Base-by-base conservation (phyloP, 148 eudicot genomes). In the Agrostemma githago region DNA sequence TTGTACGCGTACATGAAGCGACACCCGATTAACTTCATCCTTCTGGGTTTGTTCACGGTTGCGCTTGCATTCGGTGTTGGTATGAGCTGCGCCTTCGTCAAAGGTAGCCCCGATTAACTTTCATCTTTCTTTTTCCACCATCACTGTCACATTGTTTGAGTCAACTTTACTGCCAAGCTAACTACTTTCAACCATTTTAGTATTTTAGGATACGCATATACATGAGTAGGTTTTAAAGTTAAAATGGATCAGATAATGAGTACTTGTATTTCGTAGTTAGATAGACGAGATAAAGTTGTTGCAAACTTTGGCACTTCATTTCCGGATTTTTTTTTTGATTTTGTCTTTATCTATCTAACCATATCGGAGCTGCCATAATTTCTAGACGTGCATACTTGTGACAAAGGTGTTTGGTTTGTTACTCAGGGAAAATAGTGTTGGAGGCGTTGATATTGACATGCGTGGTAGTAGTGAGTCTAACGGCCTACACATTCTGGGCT, bases 401-500 rank as follows among this genome's bases (percentile, higher is more conserved):
- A n/a, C n/a, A n/a, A n/a, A n/a, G n/a, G n/a, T n/a, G 34, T 26
- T 26, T 26, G 34, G 34, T 26, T 26, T 26, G 34, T 26, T 26
- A 26, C 34, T 63, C 82, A 86, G 91, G 86, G 64, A 79, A 54
- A 64, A 48, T 82, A 7, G 75, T 86, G 14, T 74, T 86, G 77
- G 71, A 78, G 68, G 89, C 91, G 68, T 84, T 81, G 44, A 79
- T 85, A 3, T 57, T 84, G 57, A 84, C 87, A 44, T 53, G 80
- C 40, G 79, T 84, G 0, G 88, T 83, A 16, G 79, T 76, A 2
- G 62, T 83, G 60, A 71, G 74, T 54, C 81, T 87, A 7, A 85
- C 88, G 1, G 44, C 78, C 1, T 86, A 80, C 77, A 86, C 87
- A 68, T 84, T 86, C 75, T 76, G 80, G 81, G 90, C 86, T 26